phyloP scores from a whole-genome alignment of 108 stramenopile species.

The Nitzschia palea region DNA sequence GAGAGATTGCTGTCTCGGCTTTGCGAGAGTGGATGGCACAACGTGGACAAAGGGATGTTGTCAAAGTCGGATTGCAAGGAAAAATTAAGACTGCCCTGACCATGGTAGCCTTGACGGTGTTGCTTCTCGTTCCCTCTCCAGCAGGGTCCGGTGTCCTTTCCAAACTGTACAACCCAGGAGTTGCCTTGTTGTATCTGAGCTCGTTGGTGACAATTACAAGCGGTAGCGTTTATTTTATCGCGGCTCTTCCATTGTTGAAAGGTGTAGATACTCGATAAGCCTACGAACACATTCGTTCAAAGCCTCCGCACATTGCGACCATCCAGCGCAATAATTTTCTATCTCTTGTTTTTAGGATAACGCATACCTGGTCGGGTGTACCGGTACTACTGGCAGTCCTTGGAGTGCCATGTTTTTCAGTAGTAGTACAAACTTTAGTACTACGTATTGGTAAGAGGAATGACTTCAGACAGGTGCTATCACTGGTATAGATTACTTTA shows the following conservation, averaged over 20 bases:
- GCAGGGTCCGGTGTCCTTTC: constrained; percentile 12
- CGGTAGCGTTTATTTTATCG: constrained; percentile 82
- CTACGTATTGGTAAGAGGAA: too few species aligned
- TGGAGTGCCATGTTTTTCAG: too few species aligned
- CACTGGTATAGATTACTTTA: neutral
- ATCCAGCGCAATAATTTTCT: too few species aligned
- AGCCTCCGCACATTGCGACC: too few species aligned
- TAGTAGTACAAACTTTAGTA: too few species aligned
- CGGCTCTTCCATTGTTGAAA: constrained; percentile 67
- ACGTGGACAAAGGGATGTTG: constrained; percentile 70
- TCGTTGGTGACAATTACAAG: constrained; percentile 83
- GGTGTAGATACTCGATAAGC: too few species aligned
- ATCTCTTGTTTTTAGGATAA: too few species aligned
- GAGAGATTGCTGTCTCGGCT: constrained; percentile 91
- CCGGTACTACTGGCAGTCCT: too few species aligned
- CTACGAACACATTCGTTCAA: too few species aligned
- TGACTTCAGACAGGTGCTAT: too few species aligned
- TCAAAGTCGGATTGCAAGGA: constrained; percentile 88
- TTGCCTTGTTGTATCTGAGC: constrained; percentile 63
- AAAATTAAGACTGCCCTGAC: constrained; percentile 87
- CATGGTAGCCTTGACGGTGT: constrained; percentile 68
- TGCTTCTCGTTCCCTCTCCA: constrained; percentile 59
- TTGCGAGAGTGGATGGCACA: constrained; percentile 96
- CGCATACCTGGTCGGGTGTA: too few species aligned
- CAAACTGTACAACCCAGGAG: constrained; percentile 33